These are phyloP conservation scores for Amaranthus tricolor DNA, from an alignment of 179 eudicot genomes.

Conservation along the genomic window DNA sequence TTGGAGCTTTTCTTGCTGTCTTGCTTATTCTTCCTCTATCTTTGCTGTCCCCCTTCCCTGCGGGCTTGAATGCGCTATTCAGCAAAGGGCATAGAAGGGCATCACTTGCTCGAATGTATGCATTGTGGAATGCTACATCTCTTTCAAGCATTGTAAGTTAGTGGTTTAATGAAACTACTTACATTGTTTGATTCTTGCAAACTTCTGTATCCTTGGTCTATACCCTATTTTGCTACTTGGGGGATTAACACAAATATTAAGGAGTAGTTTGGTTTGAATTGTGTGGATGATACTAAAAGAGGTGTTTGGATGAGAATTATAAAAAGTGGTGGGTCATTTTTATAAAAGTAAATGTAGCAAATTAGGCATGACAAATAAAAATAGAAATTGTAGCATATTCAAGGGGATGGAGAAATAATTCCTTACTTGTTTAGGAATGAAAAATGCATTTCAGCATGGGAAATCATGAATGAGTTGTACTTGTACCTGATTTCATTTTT, in stretches of 20 bases:
- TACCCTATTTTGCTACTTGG: background rate
- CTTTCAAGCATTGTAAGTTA: conserved; percentile 70
- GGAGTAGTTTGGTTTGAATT: too few relatives aligned
- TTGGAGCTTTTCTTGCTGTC: conserved; percentile 73
- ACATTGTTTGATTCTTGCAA: background rate
- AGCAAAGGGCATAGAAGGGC: conserved; percentile 70
- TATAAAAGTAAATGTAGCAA: too few relatives aligned
- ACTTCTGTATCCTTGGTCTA: background rate
- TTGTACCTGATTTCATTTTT: background rate
- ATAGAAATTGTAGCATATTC: too few relatives aligned
- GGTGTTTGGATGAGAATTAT: too few relatives aligned
- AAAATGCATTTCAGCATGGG: background rate
- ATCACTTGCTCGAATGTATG: conserved; percentile 82
- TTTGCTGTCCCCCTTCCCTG: conserved; percentile 75
- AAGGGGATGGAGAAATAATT: too few relatives aligned
- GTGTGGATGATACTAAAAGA: too few relatives aligned
- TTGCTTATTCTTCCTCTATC: conserved; percentile 83
- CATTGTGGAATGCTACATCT: conserved; percentile 82
- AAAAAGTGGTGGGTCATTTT: too few relatives aligned
- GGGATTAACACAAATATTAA: too few relatives aligned
- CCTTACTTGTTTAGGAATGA: too few relatives aligned
- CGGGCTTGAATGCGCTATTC: conserved; percentile 81
- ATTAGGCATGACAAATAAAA: too few relatives aligned
- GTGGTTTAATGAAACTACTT: background rate
- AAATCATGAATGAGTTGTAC: background rate